A percentile compares a stretch with the other conserved stretches of the same genome.
phyloP scores from a whole-genome alignment of 2,329 filamentous ascomycete species.

The Cryphonectria nitschkei region DNA sequence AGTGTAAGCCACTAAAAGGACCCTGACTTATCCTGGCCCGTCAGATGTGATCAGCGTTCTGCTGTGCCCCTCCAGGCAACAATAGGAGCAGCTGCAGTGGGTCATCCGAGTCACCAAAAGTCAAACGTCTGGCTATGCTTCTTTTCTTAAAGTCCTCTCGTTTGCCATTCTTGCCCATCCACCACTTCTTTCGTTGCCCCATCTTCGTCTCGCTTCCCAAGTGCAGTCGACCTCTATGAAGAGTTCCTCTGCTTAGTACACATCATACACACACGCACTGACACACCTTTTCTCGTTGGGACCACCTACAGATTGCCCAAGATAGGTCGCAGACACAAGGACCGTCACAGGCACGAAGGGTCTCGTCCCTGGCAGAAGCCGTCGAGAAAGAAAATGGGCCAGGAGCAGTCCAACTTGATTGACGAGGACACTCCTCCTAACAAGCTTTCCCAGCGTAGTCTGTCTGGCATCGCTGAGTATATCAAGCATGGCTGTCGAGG shows the following conservation, averaged over 20 bases:
- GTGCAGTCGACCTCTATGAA: neutral
- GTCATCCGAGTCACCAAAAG: neutral
- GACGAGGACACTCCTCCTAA: slow-evolving; percentile 66
- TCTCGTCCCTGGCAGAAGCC: slow-evolving; percentile 30
- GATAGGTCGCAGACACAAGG: slow-evolving; percentile 46
- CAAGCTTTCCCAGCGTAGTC: slow-evolving; percentile 68
- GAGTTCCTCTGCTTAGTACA: neutral
- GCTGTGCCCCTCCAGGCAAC: neutral
- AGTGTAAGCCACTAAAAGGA: too few relatives aligned
- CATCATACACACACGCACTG: neutral
- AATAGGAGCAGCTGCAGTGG: neutral
- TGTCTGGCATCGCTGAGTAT: slow-evolving; percentile 78
- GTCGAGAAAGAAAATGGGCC: slow-evolving; percentile 67
- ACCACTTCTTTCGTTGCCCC: neutral
- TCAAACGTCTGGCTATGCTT: neutral
- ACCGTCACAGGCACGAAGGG: slow-evolving; percentile 40
- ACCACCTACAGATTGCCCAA: slow-evolving; percentile 31
- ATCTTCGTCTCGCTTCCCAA: neutral
- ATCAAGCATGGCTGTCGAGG: slow-evolving; percentile 71
- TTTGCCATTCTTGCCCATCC: neutral
- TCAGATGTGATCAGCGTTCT: neutral
- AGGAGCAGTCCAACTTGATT: slow-evolving; percentile 73
- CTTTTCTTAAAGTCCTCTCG: neutral
- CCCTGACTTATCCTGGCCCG: too few relatives aligned
- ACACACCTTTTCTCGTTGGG: neutral